phyloP scores from a whole-genome alignment of 2,329 filamentous ascomycete species.

The Penicillium thymicola region DNA sequence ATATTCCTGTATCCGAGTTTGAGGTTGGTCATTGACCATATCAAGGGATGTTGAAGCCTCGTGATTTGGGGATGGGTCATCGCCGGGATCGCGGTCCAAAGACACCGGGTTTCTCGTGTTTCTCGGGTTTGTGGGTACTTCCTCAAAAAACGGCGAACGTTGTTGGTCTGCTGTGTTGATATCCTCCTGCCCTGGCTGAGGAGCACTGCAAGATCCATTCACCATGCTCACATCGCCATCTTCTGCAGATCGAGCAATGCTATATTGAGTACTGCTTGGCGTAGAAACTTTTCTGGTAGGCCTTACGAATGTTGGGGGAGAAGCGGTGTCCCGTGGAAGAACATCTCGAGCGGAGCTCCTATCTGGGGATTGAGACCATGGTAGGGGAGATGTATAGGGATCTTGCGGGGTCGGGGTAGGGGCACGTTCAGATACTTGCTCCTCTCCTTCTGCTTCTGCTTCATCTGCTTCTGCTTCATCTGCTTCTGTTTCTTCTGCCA shows the following conservation, averaged over 20 bases:
- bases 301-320: constrained; percentile 7
- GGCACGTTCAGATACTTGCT: background rate
- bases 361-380: constrained; percentile 22
- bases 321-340: constrained; percentile 33
- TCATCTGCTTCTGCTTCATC: background rate
- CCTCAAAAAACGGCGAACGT: background rate
- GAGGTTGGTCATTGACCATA: background rate
- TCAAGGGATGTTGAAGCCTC: too few relatives aligned
- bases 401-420: constrained; percentile 15
- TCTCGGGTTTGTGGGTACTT: background rate
- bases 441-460: constrained; percentile 1
- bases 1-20: background rate
- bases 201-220: background rate
- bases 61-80: background rate
- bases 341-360: constrained; percentile 8
- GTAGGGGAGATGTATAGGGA: constrained; percentile 15
- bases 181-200: background rate
- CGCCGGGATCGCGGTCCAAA: background rate
- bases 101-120: background rate
- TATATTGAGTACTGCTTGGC: background rate
- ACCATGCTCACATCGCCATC: background rate
- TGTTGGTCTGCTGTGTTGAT: background rate
- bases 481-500: background rate
- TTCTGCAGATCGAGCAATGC: background rate
- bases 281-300: background rate